These are phyloP conservation scores for Acanthamoeba divionensis DNA, from an alignment of 208 protist species.

Conservation along the genomic window DNA sequence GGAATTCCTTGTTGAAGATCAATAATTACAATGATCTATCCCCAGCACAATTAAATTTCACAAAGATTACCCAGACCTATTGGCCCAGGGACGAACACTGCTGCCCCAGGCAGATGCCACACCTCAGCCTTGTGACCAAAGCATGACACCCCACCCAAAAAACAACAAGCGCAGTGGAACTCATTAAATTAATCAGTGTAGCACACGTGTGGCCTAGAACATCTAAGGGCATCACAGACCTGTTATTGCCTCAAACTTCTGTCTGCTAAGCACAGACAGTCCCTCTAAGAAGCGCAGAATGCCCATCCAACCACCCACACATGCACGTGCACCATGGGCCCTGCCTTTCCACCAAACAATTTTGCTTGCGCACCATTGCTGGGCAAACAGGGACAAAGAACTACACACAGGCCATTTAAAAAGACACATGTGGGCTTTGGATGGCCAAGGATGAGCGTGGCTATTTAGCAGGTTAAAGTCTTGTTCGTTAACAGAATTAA, in stretches of 20 bases:
- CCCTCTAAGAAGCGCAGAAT: conserved; percentile 78
- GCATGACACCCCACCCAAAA: no score
- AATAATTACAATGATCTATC: conserved; percentile 87
- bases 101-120: no score
- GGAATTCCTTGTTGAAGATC: conserved; percentile 85
- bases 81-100: conserved; percentile 63
- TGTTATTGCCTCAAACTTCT: conserved; percentile 84
- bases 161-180: no score
- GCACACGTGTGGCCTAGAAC: conserved; percentile 86
- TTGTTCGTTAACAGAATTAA: conserved; percentile 88
- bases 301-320: background rate
- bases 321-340: no score
- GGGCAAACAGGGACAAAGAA: no score
- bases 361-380: no score
- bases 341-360: no score
- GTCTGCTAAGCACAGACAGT: conserved; percentile 69
- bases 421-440: no score
- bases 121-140: no score
- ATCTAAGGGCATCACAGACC: conserved; percentile 89
- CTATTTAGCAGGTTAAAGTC: conserved; percentile 84
- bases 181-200: conserved; percentile 82
- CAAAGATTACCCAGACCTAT: conserved; percentile 75
- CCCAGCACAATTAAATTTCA: conserved; percentile 78
- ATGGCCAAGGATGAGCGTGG: conserved; percentile 20
- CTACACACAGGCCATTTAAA: no score